phyloP scores from a whole-genome alignment of 2,329 filamentous ascomycete genomes.

The Bimuria novae-zelandiae region DNA sequence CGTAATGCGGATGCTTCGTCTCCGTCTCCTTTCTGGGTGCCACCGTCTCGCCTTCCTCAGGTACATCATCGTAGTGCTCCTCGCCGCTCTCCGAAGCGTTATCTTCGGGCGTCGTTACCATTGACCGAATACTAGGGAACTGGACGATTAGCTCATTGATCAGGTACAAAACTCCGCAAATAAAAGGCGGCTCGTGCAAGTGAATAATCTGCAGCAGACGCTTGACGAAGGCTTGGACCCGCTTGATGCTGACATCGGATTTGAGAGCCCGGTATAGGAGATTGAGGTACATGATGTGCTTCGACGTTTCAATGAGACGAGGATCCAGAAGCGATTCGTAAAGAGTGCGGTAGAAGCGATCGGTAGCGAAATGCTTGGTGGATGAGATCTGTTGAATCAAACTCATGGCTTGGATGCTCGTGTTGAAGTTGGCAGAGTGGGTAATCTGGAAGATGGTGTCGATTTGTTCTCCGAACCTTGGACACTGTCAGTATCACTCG shows the following conservation, averaged over 20 bases:
- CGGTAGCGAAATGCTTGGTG: conserved; percentile 77
- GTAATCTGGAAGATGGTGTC: conserved; percentile 95
- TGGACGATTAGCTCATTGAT: conserved; percentile 77
- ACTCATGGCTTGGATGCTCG: conserved; percentile 91
- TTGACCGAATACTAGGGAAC: conserved; percentile 78
- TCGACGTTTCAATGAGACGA: conserved; percentile 84
- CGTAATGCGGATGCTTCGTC: conserved; percentile 59
- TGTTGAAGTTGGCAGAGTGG: conserved; percentile 98
- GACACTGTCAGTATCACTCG: conserved; percentile 12
- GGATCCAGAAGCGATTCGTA: conserved; percentile 95
- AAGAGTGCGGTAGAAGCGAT: conserved; percentile 91
- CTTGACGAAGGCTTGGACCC: conserved; percentile 96
- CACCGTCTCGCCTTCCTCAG: conserved; percentile 49
- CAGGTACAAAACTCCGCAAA: conserved; percentile 90
- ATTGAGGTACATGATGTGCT: conserved; percentile 94
- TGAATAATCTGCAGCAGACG: conserved; percentile 84
- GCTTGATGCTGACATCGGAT: conserved; percentile 83
- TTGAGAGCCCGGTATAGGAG: conserved; percentile 87
- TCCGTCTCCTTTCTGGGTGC: conserved; percentile 25
- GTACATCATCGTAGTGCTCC: conserved; percentile 70
- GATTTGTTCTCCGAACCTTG: conserved; percentile 80
- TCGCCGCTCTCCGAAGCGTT: conserved; percentile 78
- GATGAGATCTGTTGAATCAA: conserved; percentile 90
- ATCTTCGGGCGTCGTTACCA: conserved; percentile 71
- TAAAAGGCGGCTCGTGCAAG: conserved; percentile 89